A percentile compares a stretch with the other conserved stretches of the same genome.
Evolutionary conservation across 768 basidiomycete species (phyloP).

Genomic region (Crassisporium funariophilum): DNA sequence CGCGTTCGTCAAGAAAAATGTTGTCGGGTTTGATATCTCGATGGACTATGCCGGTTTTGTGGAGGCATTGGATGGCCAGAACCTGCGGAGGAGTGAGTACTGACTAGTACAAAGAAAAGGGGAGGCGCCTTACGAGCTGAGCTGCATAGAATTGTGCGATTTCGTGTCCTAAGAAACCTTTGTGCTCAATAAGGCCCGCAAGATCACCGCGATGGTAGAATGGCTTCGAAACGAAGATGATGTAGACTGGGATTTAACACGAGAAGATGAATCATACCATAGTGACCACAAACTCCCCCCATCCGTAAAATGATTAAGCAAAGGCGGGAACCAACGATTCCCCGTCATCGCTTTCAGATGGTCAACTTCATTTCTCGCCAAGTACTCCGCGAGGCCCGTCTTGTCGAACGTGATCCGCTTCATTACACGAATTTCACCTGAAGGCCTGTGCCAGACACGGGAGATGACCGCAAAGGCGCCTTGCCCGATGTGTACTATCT

Average conservation of each 20-base stretch:
- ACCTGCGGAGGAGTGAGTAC: constrained; percentile 19
- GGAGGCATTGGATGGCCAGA: constrained; percentile 33
- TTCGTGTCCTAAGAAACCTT: constrained; percentile 24
- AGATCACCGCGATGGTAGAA: constrained; percentile 28
- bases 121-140: constrained; percentile 23
- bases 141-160: constrained; percentile 30
- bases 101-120: not conserved
- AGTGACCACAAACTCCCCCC: constrained; percentile 25
- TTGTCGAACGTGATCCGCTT: constrained; percentile 28
- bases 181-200: constrained; percentile 23
- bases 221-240: constrained; percentile 15
- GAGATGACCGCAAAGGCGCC: constrained; percentile 29
- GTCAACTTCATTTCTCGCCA: constrained; percentile 26
- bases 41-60: constrained; percentile 36
- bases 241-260: not conserved
- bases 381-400: constrained; percentile 24
- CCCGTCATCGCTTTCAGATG: constrained; percentile 24
- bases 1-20: constrained; percentile 32
- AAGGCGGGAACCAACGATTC: constrained; percentile 24
- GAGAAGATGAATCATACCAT: constrained; percentile 17
- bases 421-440: constrained; percentile 25
- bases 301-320: constrained; percentile 26
- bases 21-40: constrained; percentile 40
- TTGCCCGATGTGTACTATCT: constrained; percentile 25
- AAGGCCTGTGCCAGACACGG: constrained; percentile 23